A percentile compares a stretch with the other conserved stretches of the same genome.
phyloP scores from a whole-genome alignment of 768 basidiomycete genomes.

The Pleurotus cornucopiae region DNA sequence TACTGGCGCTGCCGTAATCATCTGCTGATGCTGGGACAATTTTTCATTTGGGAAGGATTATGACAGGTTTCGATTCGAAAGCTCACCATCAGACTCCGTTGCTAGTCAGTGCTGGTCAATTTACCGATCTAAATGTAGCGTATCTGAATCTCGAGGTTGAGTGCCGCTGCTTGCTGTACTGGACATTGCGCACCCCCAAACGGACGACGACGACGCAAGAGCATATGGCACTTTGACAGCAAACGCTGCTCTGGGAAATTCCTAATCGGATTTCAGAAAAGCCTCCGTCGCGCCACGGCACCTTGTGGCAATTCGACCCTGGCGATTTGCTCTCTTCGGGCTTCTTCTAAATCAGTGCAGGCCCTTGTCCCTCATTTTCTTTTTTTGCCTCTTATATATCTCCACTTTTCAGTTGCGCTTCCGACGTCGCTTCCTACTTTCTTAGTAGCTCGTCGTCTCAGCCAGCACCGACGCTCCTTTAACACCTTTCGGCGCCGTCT shows the following conservation, averaged over 20 bases:
- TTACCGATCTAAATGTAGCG: too few species aligned
- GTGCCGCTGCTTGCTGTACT: too few species aligned
- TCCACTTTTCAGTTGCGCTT: background rate
- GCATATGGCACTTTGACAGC: too few species aligned
- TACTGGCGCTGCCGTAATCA: constrained; percentile 1
- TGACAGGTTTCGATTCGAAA: too few species aligned
- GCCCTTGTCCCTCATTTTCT: constrained; percentile 2
- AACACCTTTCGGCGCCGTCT: background rate
- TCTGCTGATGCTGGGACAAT: background rate
- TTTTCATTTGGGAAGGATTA: too few species aligned
- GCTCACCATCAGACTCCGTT: too few species aligned
- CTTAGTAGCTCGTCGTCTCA: background rate
- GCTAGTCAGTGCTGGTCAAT: too few species aligned
- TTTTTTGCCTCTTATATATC: background rate
- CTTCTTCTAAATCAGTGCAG: constrained; percentile 7
- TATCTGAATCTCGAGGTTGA: too few species aligned
- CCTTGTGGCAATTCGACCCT: background rate
- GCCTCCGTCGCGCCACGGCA: background rate
- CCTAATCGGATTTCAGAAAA: background rate
- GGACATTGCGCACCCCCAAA: too few species aligned
- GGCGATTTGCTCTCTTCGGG: background rate
- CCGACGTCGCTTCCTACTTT: background rate
- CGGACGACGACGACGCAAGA: too few species aligned
- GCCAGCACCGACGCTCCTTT: background rate
- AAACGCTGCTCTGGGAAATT: too few species aligned